phyloP scores from a whole-genome alignment of 768 basidiomycete genomes.

The Agrocybe pediades region DNA sequence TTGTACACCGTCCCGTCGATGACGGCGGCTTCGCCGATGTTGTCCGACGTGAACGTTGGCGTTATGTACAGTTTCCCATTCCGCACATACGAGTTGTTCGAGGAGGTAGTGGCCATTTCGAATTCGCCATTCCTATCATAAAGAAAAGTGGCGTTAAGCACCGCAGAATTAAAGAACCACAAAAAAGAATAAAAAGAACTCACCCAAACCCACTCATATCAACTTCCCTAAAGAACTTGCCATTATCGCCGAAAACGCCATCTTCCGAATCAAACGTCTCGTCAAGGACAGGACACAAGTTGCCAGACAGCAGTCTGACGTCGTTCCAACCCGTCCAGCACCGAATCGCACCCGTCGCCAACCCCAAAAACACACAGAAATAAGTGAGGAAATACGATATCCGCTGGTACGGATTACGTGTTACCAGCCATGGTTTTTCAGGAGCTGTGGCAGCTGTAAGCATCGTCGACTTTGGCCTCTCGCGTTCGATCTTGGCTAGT shows the following conservation, averaged over 20 bases:
- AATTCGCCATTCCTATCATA: constrained; percentile 72
- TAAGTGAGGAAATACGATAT: constrained; percentile 70
- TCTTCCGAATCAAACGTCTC: constrained; percentile 71
- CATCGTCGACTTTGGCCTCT: constrained; percentile 55
- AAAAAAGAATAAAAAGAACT: constrained; percentile 23
- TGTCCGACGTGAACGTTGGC: constrained; percentile 83
- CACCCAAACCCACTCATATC: constrained; percentile 89
- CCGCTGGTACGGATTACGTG: constrained; percentile 55
- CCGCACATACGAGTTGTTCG: constrained; percentile 75
- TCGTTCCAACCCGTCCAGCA: constrained; percentile 60
- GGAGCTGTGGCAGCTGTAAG: constrained; percentile 31
- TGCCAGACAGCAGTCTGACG: constrained; percentile 44
- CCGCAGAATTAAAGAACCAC: not conserved
- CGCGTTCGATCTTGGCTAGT: constrained; percentile 38
- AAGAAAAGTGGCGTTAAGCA: constrained; percentile 3
- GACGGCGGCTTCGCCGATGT: constrained; percentile 58
- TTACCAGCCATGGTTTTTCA: constrained; percentile 67
- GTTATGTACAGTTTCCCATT: constrained; percentile 81
- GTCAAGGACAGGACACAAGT: constrained; percentile 70
- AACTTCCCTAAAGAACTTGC: constrained; percentile 76
- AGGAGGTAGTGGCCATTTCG: constrained; percentile 78
- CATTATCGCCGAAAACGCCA: constrained; percentile 60
- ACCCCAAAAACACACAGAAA: constrained; percentile 55
- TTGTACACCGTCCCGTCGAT: constrained; percentile 80
- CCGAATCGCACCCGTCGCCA: constrained; percentile 51